These are phyloP conservation scores for Penicillium sp. DNA, from an alignment of 2,329 filamentous ascomycete species.

Conservation along the genomic window DNA sequence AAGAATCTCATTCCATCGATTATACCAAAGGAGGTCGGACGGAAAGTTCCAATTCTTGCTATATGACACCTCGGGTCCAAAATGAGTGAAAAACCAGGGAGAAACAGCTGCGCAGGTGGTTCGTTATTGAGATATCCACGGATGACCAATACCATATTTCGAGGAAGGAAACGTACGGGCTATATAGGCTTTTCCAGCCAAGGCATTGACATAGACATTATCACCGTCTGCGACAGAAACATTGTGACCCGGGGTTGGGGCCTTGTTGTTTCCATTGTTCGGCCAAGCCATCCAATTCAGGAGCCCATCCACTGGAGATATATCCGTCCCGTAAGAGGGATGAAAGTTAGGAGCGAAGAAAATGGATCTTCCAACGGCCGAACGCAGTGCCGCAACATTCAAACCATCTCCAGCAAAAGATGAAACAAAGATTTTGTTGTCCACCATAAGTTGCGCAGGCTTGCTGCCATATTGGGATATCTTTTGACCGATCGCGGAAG, in stretches of 20 bases:
- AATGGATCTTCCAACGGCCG: constrained; percentile 45
- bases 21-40: constrained; percentile 47
- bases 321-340: constrained; percentile 40
- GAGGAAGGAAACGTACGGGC: constrained; percentile 37
- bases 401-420: constrained; percentile 55
- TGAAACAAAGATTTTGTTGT: constrained; percentile 54
- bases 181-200: constrained; percentile 50
- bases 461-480: constrained; percentile 49
- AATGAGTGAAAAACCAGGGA: constrained; percentile 56
- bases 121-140: not conserved
- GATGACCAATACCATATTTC: not conserved
- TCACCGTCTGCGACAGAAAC: constrained; percentile 48
- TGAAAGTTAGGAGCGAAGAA: constrained; percentile 56
- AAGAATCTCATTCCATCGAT: constrained; percentile 47
- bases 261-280: constrained; percentile 50
- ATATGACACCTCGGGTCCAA: constrained; percentile 47
- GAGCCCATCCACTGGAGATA: constrained; percentile 41
- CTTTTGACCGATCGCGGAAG: constrained; percentile 46
- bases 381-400: constrained; percentile 44
- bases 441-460: constrained; percentile 52
- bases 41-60: constrained; percentile 56
- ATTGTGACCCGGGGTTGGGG: constrained; percentile 43
- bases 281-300: constrained; percentile 51
- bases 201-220: constrained; percentile 35
- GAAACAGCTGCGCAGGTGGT: constrained; percentile 37